Evolutionary conservation across 2,329 filamentous ascomycete species (phyloP), one percentile per base, ranked within the genome.

Genomic region (Fusarium nematophilum): DNA sequence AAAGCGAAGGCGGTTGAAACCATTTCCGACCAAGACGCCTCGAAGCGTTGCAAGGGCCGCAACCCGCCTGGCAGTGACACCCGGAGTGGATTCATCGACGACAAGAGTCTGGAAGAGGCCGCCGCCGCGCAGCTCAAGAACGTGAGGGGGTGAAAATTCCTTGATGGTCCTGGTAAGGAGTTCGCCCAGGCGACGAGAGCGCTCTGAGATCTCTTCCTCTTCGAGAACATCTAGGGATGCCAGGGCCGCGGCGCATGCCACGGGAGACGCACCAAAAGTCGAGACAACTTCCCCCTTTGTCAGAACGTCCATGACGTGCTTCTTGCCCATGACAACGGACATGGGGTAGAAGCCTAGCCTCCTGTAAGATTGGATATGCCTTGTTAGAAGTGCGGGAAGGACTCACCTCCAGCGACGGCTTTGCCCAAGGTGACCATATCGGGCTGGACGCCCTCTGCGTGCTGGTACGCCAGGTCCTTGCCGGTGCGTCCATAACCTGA

Each of bases 401-500:
- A n/a, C n/a, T n/a, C n/a, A 23, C 93, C 93, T 62, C 93, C 93
- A 18, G 91, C 95, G 72, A 97, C 95, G 62, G 93, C 93, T 80
- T 97, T 97, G 69, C 93, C 93, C 23, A 97, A 86, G 42, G 94
- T 86, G 14, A 97, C 90, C 70, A 97, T 83, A 73, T 97, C 93
- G 25, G 93, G 93, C 79, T 92, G 93, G 81, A 97, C 91, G 60
- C 88, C 90, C 53, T 90, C 88, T 34, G 39, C 44, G 91, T 93
- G 96, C 77, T 97, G 88, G 71, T 90, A 88, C 81, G 92, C 96
- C 42, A 97, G 85, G 78, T 97, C 89, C 72, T 89, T 90, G 46
- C 93, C 93, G n/a, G 93, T 97, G 59, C 93, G 88, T 42, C 92
- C 93, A 73, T 97, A 95, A 63, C 93, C 93, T 3, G 93, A 96